Conservation (phyloP, 2,329 filamentous ascomycete genomes). For the Colletotrichum sp. region DNA sequence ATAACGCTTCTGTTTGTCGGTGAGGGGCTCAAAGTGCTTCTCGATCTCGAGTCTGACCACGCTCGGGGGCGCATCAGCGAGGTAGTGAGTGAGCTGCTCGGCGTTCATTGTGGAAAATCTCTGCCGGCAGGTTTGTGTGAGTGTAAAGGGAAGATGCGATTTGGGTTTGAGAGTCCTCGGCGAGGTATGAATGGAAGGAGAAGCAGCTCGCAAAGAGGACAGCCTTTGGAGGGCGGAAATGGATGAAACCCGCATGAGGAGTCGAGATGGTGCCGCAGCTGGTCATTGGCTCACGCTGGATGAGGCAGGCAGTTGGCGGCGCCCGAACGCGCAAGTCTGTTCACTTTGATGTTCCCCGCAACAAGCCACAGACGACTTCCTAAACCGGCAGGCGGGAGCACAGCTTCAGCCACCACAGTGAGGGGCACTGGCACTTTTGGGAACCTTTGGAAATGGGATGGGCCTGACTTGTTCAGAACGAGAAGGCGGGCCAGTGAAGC, state of each 20-base stretch:
- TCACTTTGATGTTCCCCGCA: background rate
- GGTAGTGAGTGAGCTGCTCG: conserved; percentile 74
- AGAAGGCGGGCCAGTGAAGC: conserved; percentile 5
- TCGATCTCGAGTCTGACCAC: conserved; percentile 89
- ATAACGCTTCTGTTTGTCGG: conserved; percentile 83
- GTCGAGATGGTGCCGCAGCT: conserved; percentile 15
- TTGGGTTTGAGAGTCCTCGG: background rate
- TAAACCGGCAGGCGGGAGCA: background rate
- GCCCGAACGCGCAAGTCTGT: background rate
- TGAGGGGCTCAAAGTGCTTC: conserved; percentile 85
- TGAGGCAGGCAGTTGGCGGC: conserved; percentile 11
- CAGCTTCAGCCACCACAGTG: conserved; percentile 12
- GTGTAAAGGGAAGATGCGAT: background rate
- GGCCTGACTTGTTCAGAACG: conserved; percentile 1
- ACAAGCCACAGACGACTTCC: background rate
- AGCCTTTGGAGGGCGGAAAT: conserved; percentile 41
- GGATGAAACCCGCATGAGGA: conserved; percentile 30
- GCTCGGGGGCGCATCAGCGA: conserved; percentile 88
- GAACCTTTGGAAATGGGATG: conserved; percentile 6
- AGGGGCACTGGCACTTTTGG: conserved; percentile 17
- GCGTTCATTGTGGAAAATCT: conserved; percentile 56
- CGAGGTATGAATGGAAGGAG: conserved; percentile 2
- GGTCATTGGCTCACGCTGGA: conserved; percentile 17
- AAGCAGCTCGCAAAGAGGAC: conserved; percentile 26
- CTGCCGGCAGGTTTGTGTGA: conserved; percentile 14